Percentiles rank a stretch among this genome's conserved stretches.
phyloP scores from a whole-genome alignment of 768 basidiomycete genomes.

The Lyophyllum atratum region DNA sequence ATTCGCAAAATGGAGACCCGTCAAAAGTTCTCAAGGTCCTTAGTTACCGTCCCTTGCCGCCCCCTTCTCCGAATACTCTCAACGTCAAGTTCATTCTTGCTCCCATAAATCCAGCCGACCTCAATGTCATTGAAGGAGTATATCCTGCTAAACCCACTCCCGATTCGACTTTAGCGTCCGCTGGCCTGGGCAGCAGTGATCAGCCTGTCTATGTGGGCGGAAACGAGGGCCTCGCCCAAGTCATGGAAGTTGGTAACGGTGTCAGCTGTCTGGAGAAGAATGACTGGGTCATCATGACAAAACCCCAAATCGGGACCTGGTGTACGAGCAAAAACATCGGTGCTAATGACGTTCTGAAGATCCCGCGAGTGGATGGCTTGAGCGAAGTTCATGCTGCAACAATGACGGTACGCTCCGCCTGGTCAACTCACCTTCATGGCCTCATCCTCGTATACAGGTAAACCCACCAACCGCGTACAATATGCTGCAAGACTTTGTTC shows the following conservation, averaged over 20 bases:
- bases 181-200: conserved; percentile 31
- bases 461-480: conserved; percentile 86
- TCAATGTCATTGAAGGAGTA: conserved; percentile 82
- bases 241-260: conserved; percentile 59
- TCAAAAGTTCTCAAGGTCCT: conserved; percentile 55
- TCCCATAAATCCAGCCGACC: conserved; percentile 81
- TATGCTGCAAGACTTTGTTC: conserved; percentile 73
- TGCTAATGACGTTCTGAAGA: conserved; percentile 57
- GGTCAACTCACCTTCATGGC: not conserved
- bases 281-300: conserved; percentile 78
- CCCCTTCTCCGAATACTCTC: conserved; percentile 55
- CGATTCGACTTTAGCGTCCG: conserved; percentile 32
- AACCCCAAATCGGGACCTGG: conserved; percentile 79
- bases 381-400: conserved; percentile 73
- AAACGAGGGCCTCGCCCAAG: conserved; percentile 75
- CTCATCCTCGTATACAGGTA: conserved; percentile 42
- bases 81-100: conserved; percentile 71
- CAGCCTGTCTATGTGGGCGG: conserved; percentile 62
- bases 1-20: conserved; percentile 62
- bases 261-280: conserved; percentile 49
- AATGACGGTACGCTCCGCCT: conserved; percentile 53
- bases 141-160: conserved; percentile 66
- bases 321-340: conserved; percentile 53
- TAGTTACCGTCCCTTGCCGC: conserved; percentile 51
- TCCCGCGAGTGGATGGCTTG: conserved; percentile 49